Conservation (phyloP, 208 protist species). For the Trypanosoma theileri region DNA sequence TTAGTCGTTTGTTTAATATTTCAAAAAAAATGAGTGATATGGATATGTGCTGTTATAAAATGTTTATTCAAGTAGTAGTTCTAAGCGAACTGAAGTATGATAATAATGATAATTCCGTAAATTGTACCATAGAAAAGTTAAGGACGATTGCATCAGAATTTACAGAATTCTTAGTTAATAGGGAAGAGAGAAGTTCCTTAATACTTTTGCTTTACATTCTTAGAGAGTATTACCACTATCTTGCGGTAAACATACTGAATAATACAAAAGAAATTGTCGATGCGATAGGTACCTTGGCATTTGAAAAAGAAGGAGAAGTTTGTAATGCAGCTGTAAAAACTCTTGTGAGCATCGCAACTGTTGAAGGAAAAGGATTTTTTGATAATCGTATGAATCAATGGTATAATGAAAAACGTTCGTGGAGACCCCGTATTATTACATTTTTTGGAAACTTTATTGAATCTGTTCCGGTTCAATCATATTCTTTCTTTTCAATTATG, state of each 20-base stretch:
- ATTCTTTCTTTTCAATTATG: constrained; percentile 24
- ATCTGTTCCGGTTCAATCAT: constrained; percentile 21
- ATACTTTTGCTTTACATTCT: constrained; percentile 20
- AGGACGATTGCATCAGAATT: background rate
- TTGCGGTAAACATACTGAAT: constrained; percentile 7
- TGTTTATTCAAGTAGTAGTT: constrained; percentile 22
- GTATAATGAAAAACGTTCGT: constrained; percentile 25
- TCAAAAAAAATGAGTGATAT: constrained; percentile 9
- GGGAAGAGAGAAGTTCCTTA: background rate
- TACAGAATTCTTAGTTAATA: background rate
- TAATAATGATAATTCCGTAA: background rate
- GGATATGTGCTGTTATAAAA: constrained; percentile 26
- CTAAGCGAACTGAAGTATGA: constrained; percentile 9
- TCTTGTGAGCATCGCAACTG: constrained; percentile 19
- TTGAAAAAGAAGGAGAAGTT: constrained; percentile 9
- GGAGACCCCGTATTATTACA: constrained; percentile 26
- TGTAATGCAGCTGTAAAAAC: constrained; percentile 15
- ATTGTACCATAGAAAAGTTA: constrained; percentile 9
- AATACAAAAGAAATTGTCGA: constrained; percentile 17
- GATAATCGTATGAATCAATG: constrained; percentile 22
- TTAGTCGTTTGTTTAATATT: constrained; percentile 24
- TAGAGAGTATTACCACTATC: constrained; percentile 22
- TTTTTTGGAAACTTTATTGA: constrained; percentile 31
- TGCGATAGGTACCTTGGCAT: constrained; percentile 26
- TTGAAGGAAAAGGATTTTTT: constrained; percentile 23